A percentile compares a stretch with the other conserved stretches of the same genome.
Evolutionary conservation across 306 rosid species (phyloP).

Genomic region (Corylus avellana): DNA sequence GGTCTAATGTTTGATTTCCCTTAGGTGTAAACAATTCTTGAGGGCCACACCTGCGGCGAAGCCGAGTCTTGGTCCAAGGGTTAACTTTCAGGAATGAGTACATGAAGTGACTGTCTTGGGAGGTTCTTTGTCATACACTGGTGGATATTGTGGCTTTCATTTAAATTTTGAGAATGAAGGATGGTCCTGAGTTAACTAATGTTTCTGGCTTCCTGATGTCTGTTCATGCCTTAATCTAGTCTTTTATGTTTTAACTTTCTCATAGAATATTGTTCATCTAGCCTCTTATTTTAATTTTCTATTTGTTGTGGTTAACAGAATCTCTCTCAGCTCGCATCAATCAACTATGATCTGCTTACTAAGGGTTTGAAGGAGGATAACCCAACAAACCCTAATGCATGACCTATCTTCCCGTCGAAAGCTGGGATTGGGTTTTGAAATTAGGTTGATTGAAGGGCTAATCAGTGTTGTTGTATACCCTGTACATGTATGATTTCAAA

Average conservation of each 20-base stretch:
- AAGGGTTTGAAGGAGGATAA: constrained; percentile 92
- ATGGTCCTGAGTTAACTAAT: background rate
- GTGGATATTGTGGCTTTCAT: background rate
- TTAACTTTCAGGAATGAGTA: too few relatives aligned
- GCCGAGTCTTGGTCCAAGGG: too few relatives aligned
- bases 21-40: too few relatives aligned
- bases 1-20: too few relatives aligned
- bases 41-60: too few relatives aligned
- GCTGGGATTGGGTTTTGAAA: constrained; percentile 37
- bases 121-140: background rate
- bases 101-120: background rate
- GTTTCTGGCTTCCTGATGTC: background rate
- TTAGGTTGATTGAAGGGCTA: constrained; percentile 45
- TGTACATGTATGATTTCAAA: constrained; percentile 75
- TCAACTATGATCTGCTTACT: constrained; percentile 93
- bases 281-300: constrained; percentile 5
- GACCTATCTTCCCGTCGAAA: constrained; percentile 34
- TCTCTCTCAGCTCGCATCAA: constrained; percentile 99
- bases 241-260: background rate
- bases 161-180: background rate
- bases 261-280: background rate
- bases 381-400: constrained; percentile 53
- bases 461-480: constrained; percentile 53
- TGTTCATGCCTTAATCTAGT: background rate
- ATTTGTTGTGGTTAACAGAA: constrained; percentile 65